A percentile compares a stretch with the other conserved stretches of the same genome.
These are phyloP conservation scores for Teunomyces stri DNA, from an alignment of 805 yeast genomes.

Conservation along the genomic window DNA sequence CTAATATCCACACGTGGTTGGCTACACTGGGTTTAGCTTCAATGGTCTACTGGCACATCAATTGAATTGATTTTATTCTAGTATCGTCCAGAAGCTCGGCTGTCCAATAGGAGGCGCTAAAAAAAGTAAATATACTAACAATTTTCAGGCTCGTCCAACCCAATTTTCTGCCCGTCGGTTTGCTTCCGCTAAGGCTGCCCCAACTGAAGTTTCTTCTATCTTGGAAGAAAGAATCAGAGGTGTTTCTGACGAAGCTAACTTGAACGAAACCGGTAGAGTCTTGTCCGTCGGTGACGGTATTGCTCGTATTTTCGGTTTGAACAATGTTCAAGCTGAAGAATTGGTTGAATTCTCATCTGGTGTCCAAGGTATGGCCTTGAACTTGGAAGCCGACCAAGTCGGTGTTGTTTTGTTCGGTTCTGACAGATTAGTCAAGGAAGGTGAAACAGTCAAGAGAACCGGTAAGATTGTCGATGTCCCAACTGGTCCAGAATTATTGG, in stretches of 20 bases:
- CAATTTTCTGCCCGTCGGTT: constrained; percentile 67
- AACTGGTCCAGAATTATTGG: constrained; percentile 96
- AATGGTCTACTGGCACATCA: background rate
- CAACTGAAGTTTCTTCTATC: constrained; percentile 98
- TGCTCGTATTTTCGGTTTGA: constrained; percentile 99
- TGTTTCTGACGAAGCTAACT: constrained; percentile 94
- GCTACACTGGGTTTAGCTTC: background rate
- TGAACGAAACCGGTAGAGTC: constrained; percentile 99
- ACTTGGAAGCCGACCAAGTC: constrained; percentile 99
- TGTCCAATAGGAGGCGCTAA: constrained; percentile 1
- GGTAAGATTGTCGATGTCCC: constrained; percentile 99
- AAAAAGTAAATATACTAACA: constrained; percentile 26
- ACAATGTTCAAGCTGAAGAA: constrained; percentile 99
- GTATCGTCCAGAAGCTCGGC: background rate
- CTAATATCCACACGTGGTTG: background rate
- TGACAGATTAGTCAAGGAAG: constrained; percentile 97
- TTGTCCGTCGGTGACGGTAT: constrained; percentile 99
- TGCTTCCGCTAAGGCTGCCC: constrained; percentile 96
- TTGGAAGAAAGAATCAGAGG: constrained; percentile 99
- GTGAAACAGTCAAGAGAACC: constrained; percentile 99
- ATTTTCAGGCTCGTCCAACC: constrained; percentile 66
- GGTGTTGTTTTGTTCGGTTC: constrained; percentile 99
- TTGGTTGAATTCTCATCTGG: constrained; percentile 98
- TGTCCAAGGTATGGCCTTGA: constrained; percentile 99
- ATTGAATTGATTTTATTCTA: background rate